These are phyloP conservation scores for Komagataella phaffii DNA, from an alignment of 805 yeast genomes.

Conservation along the genomic window DNA sequence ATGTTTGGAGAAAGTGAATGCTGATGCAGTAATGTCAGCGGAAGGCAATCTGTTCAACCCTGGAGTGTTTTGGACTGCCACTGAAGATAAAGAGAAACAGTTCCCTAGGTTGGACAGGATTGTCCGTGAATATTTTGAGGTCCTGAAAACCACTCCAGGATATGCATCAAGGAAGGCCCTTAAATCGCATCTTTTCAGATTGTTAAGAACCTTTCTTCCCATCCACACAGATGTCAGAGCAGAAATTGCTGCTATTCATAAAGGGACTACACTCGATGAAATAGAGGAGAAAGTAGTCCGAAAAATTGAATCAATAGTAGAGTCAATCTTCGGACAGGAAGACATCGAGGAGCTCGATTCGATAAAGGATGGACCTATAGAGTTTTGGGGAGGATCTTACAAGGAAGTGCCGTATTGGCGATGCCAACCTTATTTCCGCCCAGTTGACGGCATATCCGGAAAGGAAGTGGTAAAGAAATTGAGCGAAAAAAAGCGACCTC, in stretches of 20 bases:
- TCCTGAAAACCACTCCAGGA: constrained; percentile 48
- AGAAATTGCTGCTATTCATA: constrained; percentile 41
- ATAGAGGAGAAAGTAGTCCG: constrained; percentile 33
- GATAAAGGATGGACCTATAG: constrained; percentile 34
- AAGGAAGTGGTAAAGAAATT: constrained; percentile 20
- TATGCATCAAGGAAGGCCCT: constrained; percentile 70
- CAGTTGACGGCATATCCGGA: constrained; percentile 65
- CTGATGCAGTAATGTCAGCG: constrained; percentile 96
- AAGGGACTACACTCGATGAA: constrained; percentile 27
- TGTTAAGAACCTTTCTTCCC: constrained; percentile 69
- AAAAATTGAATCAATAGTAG: constrained; percentile 57
- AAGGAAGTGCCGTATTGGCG: constrained; percentile 87
- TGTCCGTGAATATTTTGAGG: constrained; percentile 78
- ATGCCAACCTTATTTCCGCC: constrained; percentile 89
- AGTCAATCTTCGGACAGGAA: constrained; percentile 33
- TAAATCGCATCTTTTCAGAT: constrained; percentile 87
- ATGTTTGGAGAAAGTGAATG: constrained; percentile 46
- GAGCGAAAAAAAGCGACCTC: constrained; percentile 4
- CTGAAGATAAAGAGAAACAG: constrained; percentile 41
- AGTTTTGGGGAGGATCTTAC: constrained; percentile 73
- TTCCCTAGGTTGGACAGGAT: constrained; percentile 80
- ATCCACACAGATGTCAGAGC: constrained; percentile 69
- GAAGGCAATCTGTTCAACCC: constrained; percentile 94
- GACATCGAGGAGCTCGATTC: constrained; percentile 44
- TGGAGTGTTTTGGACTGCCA: constrained; percentile 60